Evolutionary conservation across 2,329 filamentous ascomycete genomes (phyloP).

Genomic region (Geoglossum cookeanum): DNA sequence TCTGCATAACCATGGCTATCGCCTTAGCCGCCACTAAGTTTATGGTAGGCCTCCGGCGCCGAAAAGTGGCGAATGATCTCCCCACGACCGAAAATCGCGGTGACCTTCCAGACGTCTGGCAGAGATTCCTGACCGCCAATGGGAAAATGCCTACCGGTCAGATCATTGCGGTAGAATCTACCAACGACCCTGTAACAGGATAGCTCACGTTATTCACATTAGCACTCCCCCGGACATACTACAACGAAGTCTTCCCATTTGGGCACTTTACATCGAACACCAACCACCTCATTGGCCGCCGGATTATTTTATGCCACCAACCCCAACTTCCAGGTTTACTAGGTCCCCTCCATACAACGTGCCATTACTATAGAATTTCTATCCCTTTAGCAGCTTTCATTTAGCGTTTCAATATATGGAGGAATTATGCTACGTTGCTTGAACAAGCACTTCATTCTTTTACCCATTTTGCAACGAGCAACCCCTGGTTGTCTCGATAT

Average conservation of each 20-base stretch:
- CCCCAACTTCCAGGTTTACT: too few relatives aligned
- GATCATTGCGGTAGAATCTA: background rate
- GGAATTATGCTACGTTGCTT: too few relatives aligned
- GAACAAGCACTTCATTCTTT: too few relatives aligned
- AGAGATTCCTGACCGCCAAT: too few relatives aligned
- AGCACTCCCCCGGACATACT: background rate
- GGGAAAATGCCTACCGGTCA: background rate
- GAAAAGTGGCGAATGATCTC: background rate
- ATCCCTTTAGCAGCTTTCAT: too few relatives aligned
- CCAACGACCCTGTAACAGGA: background rate
- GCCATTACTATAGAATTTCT: too few relatives aligned
- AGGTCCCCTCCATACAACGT: too few relatives aligned
- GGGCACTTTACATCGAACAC: background rate
- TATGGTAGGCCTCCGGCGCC: background rate
- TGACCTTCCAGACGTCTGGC: background rate
- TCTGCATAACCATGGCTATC: background rate
- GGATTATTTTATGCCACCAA: too few relatives aligned
- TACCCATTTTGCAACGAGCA: too few relatives aligned
- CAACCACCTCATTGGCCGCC: background rate
- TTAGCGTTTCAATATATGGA: too few relatives aligned
- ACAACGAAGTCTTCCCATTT: background rate
- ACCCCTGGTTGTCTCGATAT: too few relatives aligned
- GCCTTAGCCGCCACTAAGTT: background rate
- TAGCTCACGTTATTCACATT: too few relatives aligned
- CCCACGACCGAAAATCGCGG: background rate